These are phyloP conservation scores for Yamadazyma takamatsuzukensis DNA, from an alignment of 805 yeast species.

Conservation along the genomic window DNA sequence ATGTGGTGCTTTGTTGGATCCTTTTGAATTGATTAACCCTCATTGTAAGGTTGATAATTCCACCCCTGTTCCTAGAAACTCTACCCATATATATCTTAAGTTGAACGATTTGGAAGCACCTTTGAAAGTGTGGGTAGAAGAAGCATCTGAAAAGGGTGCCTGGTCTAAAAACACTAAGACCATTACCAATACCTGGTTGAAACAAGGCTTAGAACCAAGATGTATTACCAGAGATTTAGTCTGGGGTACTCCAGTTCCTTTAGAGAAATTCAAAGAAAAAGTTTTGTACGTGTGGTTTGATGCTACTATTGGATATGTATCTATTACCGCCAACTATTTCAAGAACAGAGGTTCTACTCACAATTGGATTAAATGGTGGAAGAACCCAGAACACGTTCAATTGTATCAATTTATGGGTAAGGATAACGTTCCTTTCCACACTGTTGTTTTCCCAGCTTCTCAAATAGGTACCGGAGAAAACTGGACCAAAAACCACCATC, in stretches of 20 bases:
- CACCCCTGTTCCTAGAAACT: slow-evolving; percentile 72
- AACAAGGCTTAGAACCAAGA: slow-evolving; percentile 88
- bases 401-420: slow-evolving; percentile 98
- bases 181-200: slow-evolving; percentile 90
- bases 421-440: slow-evolving; percentile 98
- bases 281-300: slow-evolving; percentile 99
- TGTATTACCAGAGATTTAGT: slow-evolving; percentile 95
- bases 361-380: slow-evolving; percentile 93
- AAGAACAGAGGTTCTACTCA: slow-evolving; percentile 25
- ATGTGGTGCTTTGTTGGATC: slow-evolving; percentile 86
- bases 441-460: slow-evolving; percentile 95
- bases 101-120: slow-evolving; percentile 81
- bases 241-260: slow-evolving; percentile 99
- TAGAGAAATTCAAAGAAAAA: slow-evolving; percentile 79
- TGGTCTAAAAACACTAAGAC: slow-evolving; percentile 93
- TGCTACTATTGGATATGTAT: slow-evolving; percentile 94
- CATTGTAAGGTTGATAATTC: slow-evolving; percentile 90
- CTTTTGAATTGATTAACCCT: slow-evolving; percentile 90
- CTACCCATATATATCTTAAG: slow-evolving; percentile 81
- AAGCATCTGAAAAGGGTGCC: slow-evolving; percentile 64
- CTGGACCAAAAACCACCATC: slow-evolving; percentile 90
- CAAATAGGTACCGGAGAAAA: slow-evolving; percentile 81
- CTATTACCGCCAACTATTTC: slow-evolving; percentile 89
- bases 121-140: slow-evolving; percentile 66
- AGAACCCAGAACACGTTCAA: slow-evolving; percentile 80